Percentiles rank a stretch among this genome's conserved stretches.
Evolutionary conservation across 805 yeast genomes (phyloP).

Genomic region (Torulaspora indica): DNA sequence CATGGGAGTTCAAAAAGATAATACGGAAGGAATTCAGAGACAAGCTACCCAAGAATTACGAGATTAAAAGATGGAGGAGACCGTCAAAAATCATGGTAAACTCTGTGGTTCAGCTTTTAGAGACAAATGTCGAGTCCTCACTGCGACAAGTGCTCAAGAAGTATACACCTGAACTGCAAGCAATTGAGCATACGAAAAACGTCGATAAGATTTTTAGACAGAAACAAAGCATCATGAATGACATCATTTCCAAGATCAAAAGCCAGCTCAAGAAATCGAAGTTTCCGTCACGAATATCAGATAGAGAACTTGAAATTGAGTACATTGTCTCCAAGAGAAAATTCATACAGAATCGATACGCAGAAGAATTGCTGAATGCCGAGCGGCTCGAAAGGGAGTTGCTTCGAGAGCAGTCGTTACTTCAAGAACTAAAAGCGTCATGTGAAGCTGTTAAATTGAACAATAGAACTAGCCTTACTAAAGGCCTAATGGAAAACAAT

Average conservation of each 20-base stretch:
- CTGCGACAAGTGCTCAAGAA: slow-evolving; percentile 24
- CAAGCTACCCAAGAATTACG: slow-evolving; percentile 19
- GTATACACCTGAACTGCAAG: slow-evolving; percentile 21
- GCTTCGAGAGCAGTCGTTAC: slow-evolving; percentile 18
- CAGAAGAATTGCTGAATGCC: slow-evolving; percentile 22
- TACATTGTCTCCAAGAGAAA: slow-evolving; percentile 32
- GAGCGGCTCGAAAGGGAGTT: slow-evolving; percentile 27
- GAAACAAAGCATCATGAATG: slow-evolving; percentile 24
- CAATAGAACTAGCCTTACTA: slow-evolving; percentile 18
- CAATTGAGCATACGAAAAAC: slow-evolving; percentile 14
- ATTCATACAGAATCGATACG: slow-evolving; percentile 26
- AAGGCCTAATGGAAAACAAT: slow-evolving; percentile 19
- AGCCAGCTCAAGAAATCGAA: slow-evolving; percentile 19
- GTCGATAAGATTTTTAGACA: slow-evolving; percentile 16
- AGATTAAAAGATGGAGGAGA: slow-evolving; percentile 25
- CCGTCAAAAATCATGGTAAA: slow-evolving; percentile 20
- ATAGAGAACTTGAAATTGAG: slow-evolving; percentile 30
- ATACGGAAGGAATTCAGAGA: slow-evolving; percentile 21
- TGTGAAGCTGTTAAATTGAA: slow-evolving; percentile 10
- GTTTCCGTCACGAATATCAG: slow-evolving; percentile 28
- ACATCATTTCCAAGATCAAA: slow-evolving; percentile 25
- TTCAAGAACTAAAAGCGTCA: slow-evolving; percentile 17
- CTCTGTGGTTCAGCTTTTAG: slow-evolving; percentile 23
- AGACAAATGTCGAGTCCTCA: slow-evolving; percentile 24
- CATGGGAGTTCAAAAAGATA: slow-evolving; percentile 30